Conservation (phyloP, 768 basidiomycete species). For the Suillus luteus region DNA sequence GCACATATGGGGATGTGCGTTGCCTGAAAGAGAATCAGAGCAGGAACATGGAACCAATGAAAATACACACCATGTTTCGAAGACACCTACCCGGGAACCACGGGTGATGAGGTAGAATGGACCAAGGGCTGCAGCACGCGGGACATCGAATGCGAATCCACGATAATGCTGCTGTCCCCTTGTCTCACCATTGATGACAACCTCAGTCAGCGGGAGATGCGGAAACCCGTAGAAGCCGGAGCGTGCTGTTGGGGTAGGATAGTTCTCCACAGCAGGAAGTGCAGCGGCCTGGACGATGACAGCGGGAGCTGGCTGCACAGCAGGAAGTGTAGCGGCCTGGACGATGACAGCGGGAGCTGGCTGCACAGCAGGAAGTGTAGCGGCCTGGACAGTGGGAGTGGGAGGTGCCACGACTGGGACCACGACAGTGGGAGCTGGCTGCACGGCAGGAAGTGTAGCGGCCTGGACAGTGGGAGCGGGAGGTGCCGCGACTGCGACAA, state of each 20-base stretch:
- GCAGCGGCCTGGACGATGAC: not conserved
- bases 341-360: not conserved
- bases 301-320: not conserved
- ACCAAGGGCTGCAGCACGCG: not conserved
- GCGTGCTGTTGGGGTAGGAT: not conserved
- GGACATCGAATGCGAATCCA: not conserved
- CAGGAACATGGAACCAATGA: not conserved
- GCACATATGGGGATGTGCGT: not conserved
- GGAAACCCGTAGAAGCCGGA: not conserved
- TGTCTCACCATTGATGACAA: not conserved
- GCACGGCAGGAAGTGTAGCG: not conserved
- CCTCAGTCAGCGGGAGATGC: not conserved
- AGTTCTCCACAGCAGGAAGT: not conserved
- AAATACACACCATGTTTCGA: slow-evolving; percentile 38
- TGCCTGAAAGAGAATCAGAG: slow-evolving; percentile 4
- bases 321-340: too few relatives aligned
- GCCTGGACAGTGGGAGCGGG: not conserved
- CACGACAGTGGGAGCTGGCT: too few relatives aligned
- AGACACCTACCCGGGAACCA: slow-evolving; percentile 42
- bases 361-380: not conserved
- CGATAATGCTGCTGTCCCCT: slow-evolving; percentile 1
- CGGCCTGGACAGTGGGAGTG: not conserved
- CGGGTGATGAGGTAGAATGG: slow-evolving; percentile 44
- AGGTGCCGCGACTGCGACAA: too few relatives aligned
- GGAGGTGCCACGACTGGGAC: too few relatives aligned